Evolutionary conservation across 176 grass and related monocot species (phyloP).

Genomic region (Raddia distichophylla): DNA sequence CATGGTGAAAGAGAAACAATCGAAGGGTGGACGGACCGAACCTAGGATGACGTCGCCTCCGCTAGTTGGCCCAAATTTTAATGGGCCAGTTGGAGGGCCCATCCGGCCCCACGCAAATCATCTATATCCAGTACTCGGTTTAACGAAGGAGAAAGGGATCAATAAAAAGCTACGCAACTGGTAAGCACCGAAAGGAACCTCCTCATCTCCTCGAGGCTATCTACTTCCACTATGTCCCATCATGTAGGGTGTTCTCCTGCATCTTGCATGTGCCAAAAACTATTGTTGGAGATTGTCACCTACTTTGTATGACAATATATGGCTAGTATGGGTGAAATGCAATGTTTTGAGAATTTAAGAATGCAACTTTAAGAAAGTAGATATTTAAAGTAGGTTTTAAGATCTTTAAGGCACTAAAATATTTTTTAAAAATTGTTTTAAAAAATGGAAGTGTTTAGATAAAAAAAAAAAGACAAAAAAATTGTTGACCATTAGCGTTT

Average conservation of each 20-base stretch:
- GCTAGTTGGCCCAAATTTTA: neutral
- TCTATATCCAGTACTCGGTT: neutral
- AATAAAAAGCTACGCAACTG: neutral
- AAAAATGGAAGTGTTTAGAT: no score
- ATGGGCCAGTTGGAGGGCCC: neutral
- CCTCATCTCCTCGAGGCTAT: no score
- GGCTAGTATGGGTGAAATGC: no score
- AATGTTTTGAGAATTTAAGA: no score
- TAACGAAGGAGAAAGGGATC: neutral
- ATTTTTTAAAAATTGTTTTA: no score
- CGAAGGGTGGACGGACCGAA: neutral
- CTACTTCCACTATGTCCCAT: neutral
- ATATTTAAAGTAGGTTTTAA: no score
- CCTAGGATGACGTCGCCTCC: neutral
- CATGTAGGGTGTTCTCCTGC: neutral
- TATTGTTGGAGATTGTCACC: no score
- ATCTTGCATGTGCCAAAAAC: neutral
- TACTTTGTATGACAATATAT: no score
- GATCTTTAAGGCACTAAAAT: no score
- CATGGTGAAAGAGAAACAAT: slow-evolving; percentile 32
- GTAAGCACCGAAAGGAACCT: neutral
- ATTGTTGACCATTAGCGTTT: no score
- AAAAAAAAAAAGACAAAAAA: no score
- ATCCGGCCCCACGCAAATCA: neutral
- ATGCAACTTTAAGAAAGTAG: no score